A percentile compares a stretch with the other conserved stretches of the same genome.
Conservation (phyloP, 1,284 basidiomycete genomes). For the Sutorius eximius region DNA sequence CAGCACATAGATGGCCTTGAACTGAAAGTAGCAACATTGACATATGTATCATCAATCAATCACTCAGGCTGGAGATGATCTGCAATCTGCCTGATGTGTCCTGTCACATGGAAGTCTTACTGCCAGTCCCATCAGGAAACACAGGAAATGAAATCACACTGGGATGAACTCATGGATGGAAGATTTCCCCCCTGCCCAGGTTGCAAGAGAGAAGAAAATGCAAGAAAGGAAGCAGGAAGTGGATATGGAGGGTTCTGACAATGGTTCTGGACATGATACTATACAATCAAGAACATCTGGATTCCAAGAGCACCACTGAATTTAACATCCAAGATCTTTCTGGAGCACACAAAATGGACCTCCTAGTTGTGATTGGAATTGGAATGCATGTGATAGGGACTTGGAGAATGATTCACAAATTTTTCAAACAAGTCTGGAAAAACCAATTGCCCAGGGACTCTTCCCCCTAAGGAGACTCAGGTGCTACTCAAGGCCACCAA, state of each 20-base stretch:
- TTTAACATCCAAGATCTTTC: conserved; percentile 7
- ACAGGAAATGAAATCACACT: neutral
- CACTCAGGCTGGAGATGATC: neutral
- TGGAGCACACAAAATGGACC: neutral
- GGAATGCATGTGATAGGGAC: conserved; percentile 15
- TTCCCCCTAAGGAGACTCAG: conserved; percentile 8
- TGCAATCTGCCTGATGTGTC: conserved; percentile 4
- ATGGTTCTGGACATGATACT: conserved; percentile 14
- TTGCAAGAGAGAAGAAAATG: neutral
- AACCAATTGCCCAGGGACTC: rapidly evolving
- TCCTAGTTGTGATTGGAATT: conserved; percentile 9
- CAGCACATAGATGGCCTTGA: conserved; percentile 17
- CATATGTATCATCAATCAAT: conserved; percentile 7
- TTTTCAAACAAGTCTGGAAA: neutral
- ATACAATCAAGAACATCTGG: conserved; percentile 9
- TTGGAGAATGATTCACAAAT: conserved; percentile 9
- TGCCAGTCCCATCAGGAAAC: conserved; percentile 7
- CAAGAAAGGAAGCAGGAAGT: neutral
- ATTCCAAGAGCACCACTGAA: neutral
- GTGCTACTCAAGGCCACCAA: conserved; percentile 1
- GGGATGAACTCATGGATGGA: neutral
- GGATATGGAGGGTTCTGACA: neutral
- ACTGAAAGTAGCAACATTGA: conserved; percentile 4
- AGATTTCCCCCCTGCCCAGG: neutral
- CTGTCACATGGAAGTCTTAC: conserved; percentile 9